These are phyloP conservation scores for Penicillium malachiteum DNA, from an alignment of 495 filamentous ascomycete genomes.

Conservation along the genomic window DNA sequence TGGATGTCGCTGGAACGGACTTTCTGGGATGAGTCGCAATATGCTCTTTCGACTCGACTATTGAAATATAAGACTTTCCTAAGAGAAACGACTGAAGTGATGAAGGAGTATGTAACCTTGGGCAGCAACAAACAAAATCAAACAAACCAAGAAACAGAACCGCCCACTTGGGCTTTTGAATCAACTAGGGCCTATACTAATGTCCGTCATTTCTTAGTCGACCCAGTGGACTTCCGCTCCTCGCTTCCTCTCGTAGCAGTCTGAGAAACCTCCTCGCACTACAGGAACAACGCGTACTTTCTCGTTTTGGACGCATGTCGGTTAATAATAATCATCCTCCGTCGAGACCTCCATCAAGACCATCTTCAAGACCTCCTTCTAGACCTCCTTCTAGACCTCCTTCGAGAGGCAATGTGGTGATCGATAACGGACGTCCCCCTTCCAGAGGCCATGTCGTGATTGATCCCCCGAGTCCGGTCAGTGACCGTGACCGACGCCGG, in stretches of 20 bases:
- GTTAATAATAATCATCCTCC: neutral
- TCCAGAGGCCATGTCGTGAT: neutral
- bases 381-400: neutral
- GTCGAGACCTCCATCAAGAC: neutral
- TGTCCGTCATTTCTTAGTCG: neutral
- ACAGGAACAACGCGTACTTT: neutral
- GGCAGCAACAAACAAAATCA: too few species aligned
- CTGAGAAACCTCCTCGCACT: neutral
- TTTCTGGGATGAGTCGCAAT: conserved; percentile 52
- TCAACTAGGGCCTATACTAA: conserved; percentile 3
- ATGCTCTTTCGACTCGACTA: conserved; percentile 50
- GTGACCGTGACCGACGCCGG: conserved; percentile 29
- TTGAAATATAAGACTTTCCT: conserved; percentile 55
- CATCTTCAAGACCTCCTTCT: neutral
- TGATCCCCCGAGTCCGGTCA: too few species aligned
- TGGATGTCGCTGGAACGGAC: conserved; percentile 53
- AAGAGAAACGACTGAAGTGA: conserved; percentile 43
- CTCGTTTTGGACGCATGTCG: neutral
- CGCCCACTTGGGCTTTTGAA: neutral
- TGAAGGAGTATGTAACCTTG: conserved; percentile 41
- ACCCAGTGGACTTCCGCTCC: neutral
- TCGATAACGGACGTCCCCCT: neutral
- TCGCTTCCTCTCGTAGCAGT: neutral
- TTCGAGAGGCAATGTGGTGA: neutral
- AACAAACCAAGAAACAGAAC: too few species aligned